Conservation (phyloP, 345 rosid genomes). For the Citrus unshiu region DNA sequence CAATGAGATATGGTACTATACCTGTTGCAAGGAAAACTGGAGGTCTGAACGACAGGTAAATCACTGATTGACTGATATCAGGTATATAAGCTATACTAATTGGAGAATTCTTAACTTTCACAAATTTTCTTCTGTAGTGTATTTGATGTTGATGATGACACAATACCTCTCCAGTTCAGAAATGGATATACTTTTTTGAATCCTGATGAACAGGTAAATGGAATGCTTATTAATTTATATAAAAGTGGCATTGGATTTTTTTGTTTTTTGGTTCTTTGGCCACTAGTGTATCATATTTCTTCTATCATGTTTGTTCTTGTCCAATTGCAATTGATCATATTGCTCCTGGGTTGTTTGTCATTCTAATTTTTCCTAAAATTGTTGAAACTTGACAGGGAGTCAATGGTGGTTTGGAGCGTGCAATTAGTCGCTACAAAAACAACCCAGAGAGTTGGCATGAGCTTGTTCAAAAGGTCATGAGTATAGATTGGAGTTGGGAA, state of each 20-base stretch:
- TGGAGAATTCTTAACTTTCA: slow-evolving; percentile 4
- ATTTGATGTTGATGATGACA: slow-evolving; percentile 79
- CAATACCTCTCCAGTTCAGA: slow-evolving; percentile 59
- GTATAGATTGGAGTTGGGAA: slow-evolving; percentile 84
- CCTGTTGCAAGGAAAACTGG: slow-evolving; percentile 91
- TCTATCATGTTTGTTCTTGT: background rate
- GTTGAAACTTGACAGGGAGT: slow-evolving; percentile 42
- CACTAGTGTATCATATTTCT: background rate
- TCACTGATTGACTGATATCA: slow-evolving; percentile 1
- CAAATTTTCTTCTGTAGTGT: slow-evolving; percentile 42
- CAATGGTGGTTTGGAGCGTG: slow-evolving; percentile 65
- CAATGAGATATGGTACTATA: slow-evolving; percentile 88
- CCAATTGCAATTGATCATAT: background rate
- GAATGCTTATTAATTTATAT: background rate
- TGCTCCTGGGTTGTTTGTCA: background rate
- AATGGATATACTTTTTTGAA: slow-evolving; percentile 70
- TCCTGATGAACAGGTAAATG: slow-evolving; percentile 77
- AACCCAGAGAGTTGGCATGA: slow-evolving; percentile 54
- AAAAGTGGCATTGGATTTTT: background rate
- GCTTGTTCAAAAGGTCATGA: slow-evolving; percentile 76
- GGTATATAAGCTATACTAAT: slow-evolving; percentile 7
- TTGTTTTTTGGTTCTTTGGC: background rate
- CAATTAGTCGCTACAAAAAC: slow-evolving; percentile 53
- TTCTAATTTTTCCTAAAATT: background rate
- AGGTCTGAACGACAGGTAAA: slow-evolving; percentile 88